Evolutionary conservation across 1,284 basidiomycete species (phyloP), one percentile per base, ranked within the genome.

Genomic region (Cryptococcus maquisensis): DNA sequence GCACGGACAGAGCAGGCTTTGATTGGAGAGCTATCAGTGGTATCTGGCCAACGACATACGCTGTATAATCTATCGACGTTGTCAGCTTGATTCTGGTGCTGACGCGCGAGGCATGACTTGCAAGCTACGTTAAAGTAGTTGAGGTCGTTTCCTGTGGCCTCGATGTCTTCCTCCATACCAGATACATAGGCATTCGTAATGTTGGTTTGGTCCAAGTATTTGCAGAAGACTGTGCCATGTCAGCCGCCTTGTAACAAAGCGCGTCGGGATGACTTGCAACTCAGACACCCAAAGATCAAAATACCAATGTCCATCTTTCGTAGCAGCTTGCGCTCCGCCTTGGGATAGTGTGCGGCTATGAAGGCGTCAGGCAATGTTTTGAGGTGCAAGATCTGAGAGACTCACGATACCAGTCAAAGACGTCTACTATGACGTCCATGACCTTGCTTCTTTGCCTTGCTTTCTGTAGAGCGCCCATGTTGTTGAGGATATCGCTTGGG

Each of bases 91-190:
- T 15, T 8, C 37, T 20, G 46, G 32, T 21, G 24, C 46, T 21
- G 16, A 7, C 7, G 20, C 38, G 16, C 7, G 16, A 40, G 20
- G 13, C 9, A 18, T 7, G 8, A 46, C 21, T 12, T 32, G 28
- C 44, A 46, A 46, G 44, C 44, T 6, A 46, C 44, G 28, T 46
- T 46, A 24, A 46, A 46, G 50, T 66, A 66, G 45, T 68, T 68
- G 16, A 68, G 59, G 57, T 72, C 52, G 54, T 71, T 51, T 21
- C 56, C 51, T 18, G 54, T 61, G 58, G 68, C 59, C 39, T 37
- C 23, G 1, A 66, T 58, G 37, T 87, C 86, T 71, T 88, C 84
- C 62, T 81, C 83, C 86, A 89, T 87, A 7, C 87, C 87, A 15
- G 48, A 49, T 4, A 52, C 54, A 51, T 55, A 55, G 32, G 54